Evolutionary conservation across 1,139 yeast genomes (phyloP).

Genomic region (Fermentozyma sake): DNA sequence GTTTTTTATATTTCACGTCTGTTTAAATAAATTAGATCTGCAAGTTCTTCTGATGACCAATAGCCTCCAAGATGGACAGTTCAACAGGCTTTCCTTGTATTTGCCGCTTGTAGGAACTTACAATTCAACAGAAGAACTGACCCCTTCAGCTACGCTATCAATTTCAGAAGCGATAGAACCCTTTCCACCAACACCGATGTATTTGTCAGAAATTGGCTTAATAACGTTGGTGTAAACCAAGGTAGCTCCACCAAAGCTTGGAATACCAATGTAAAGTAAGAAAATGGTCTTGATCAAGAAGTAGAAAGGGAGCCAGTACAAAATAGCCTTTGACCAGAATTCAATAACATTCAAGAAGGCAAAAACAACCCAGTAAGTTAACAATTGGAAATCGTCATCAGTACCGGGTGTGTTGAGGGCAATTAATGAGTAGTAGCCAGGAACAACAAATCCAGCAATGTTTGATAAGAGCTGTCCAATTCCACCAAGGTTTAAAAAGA

Average conservation of each 20-base stretch:
- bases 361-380: slow-evolving; percentile 96
- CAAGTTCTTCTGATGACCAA: too few relatives aligned
- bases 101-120: too few relatives aligned
- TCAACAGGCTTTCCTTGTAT: too few relatives aligned
- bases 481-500: slow-evolving; percentile 88
- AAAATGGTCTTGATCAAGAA: slow-evolving; percentile 88
- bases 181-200: slow-evolving; percentile 30
- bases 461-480: slow-evolving; percentile 90
- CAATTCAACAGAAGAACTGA: slow-evolving; percentile 39
- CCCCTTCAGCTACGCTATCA: slow-evolving; percentile 47
- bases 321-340: slow-evolving; percentile 91
- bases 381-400: slow-evolving; percentile 77
- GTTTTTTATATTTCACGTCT: too few relatives aligned
- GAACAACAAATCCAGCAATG: slow-evolving; percentile 84
- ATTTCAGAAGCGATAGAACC: slow-evolving; percentile 26
- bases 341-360: slow-evolving; percentile 87
- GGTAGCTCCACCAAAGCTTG: slow-evolving; percentile 82
- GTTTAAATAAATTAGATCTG: too few relatives aligned
- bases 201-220: slow-evolving; percentile 68
- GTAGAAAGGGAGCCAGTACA: slow-evolving; percentile 95
- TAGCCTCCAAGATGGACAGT: too few relatives aligned
- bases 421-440: slow-evolving; percentile 82
- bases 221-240: slow-evolving; percentile 60
- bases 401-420: slow-evolving; percentile 72
- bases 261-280: slow-evolving; percentile 84